These are phyloP conservation scores for Scheffersomyces parashehatae DNA, from an alignment of 1,139 yeast genomes.

Conservation along the genomic window DNA sequence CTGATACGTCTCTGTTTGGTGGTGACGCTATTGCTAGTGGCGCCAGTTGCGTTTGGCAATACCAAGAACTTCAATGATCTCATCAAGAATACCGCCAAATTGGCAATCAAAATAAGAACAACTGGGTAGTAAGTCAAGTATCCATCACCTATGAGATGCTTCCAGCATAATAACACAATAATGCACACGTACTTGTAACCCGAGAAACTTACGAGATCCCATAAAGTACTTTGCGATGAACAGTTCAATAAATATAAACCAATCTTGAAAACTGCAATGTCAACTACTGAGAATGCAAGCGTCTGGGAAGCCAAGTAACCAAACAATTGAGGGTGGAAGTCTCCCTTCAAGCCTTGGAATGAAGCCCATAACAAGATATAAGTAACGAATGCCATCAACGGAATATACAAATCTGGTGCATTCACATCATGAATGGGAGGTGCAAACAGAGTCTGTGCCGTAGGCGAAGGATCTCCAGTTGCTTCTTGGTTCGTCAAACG, in stretches of 20 bases:
- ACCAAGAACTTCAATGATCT: conserved; percentile 81
- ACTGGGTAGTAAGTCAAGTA: conserved; percentile 39
- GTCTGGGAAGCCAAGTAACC: conserved; percentile 92
- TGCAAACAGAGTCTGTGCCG: conserved; percentile 52
- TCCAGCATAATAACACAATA: conserved; percentile 53
- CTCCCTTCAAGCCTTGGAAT: conserved; percentile 83
- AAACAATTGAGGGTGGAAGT: conserved; percentile 89
- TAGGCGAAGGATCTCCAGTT: conserved; percentile 29
- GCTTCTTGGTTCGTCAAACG: conserved; percentile 50
- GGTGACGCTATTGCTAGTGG: conserved; percentile 54
- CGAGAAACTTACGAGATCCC: conserved; percentile 86
- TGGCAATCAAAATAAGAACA: conserved; percentile 46
- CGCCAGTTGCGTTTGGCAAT: conserved; percentile 47
- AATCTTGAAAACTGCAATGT: conserved; percentile 48
- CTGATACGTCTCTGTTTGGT: conserved; percentile 77
- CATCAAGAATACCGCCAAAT: conserved; percentile 70
- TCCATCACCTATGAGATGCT: conserved; percentile 38
- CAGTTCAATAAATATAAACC: conserved; percentile 49
- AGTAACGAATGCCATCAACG: conserved; percentile 89
- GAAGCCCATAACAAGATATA: conserved; percentile 84
- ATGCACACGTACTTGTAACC: conserved; percentile 94
- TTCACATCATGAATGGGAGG: conserved; percentile 82
- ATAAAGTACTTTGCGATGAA: conserved; percentile 57
- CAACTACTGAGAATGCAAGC: conserved; percentile 77
- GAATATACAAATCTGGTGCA: conserved; percentile 96